Evolutionary conservation across 164 flowering plant genomes (phyloP).

Genomic region (Piper longum): DNA sequence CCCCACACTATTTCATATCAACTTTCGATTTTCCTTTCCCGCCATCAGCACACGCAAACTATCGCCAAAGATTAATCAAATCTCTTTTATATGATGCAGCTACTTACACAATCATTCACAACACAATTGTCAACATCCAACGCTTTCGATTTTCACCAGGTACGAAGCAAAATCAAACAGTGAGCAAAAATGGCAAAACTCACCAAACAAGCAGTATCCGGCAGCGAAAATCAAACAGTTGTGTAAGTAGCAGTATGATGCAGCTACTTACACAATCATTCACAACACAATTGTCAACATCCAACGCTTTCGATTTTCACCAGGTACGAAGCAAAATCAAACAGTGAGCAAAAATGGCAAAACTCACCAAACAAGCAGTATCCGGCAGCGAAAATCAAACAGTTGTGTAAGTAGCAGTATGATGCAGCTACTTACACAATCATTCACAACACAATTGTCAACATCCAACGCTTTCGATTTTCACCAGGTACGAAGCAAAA

Average conservation of each 20-base stretch:
- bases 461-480: no score
- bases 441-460: background rate
- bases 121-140: no score
- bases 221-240: constrained; percentile 95
- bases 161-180: background rate
- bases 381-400: constrained; percentile 94
- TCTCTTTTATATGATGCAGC: background rate
- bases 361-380: constrained; percentile 51
- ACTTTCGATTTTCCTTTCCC: no score
- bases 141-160: background rate
- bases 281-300: no score
- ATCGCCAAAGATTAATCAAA: no score
- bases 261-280: background rate
- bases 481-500: background rate
- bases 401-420: no score
- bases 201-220: constrained; percentile 70
- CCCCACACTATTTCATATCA: no score
- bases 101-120: background rate
- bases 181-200: background rate
- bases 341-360: background rate
- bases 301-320: background rate
- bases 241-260: no score
- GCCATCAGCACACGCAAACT: no score
- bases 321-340: background rate
- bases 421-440: background rate